Conservation (phyloP, 805 yeast species). For the Metschnikowia vanudenii region DNA sequence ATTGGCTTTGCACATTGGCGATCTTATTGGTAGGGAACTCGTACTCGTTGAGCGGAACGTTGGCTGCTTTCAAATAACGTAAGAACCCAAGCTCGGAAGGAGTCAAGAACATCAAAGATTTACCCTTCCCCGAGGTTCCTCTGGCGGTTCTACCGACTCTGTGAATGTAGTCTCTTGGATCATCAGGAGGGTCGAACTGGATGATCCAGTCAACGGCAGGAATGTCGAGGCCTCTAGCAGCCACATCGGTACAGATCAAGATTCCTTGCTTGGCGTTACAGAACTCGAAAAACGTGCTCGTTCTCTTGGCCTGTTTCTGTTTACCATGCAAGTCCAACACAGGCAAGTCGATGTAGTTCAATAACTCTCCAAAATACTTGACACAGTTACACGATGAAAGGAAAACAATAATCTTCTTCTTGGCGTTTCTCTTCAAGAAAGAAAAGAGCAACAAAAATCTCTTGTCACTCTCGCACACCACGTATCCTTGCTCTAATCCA, state of each 20-base stretch:
- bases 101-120: constrained; percentile 89
- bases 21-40: constrained; percentile 93
- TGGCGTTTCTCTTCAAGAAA: constrained; percentile 86
- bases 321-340: constrained; percentile 96
- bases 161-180: constrained; percentile 98
- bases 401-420: constrained; percentile 91
- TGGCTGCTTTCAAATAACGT: constrained; percentile 92
- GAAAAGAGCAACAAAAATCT: constrained; percentile 88
- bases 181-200: constrained; percentile 99
- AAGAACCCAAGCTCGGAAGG: constrained; percentile 94
- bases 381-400: constrained; percentile 96
- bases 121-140: constrained; percentile 85
- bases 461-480: constrained; percentile 94
- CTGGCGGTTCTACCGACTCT: constrained; percentile 99
- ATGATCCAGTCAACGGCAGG: constrained; percentile 99
- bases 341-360: constrained; percentile 95
- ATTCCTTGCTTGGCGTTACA: constrained; percentile 96
- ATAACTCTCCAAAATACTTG: constrained; percentile 89
- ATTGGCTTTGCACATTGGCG: constrained; percentile 93
- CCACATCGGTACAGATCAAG: constrained; percentile 94
- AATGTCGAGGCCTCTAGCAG: constrained; percentile 98
- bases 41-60: constrained; percentile 95
- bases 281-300: constrained; percentile 96
- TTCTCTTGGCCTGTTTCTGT: constrained; percentile 97
- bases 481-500: constrained; percentile 98